Percentiles rank a stretch among this genome's conserved stretches.
Evolutionary conservation across 768 basidiomycete genomes (phyloP).

Genomic region (Gymnopilus dilepis): DNA sequence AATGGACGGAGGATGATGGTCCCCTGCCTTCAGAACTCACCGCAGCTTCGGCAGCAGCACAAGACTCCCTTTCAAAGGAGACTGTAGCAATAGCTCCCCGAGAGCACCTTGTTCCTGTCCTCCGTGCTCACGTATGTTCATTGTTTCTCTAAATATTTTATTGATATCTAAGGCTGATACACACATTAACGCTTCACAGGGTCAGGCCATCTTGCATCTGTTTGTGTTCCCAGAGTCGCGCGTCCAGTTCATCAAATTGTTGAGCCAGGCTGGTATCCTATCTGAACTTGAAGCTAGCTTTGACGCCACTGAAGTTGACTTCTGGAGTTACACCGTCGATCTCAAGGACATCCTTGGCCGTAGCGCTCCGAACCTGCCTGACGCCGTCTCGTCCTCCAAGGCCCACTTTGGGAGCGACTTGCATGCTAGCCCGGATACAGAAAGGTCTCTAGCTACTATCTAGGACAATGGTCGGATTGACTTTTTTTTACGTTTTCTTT

Average conservation of each 20-base stretch:
- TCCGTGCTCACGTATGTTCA: slow-evolving; percentile 62
- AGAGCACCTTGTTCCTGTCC: slow-evolving; percentile 53
- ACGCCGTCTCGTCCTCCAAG: neutral
- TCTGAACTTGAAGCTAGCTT: slow-evolving; percentile 38
- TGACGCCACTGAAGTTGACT: slow-evolving; percentile 55
- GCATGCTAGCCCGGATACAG: neutral
- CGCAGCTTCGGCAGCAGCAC: slow-evolving; percentile 10
- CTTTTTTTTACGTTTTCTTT: neutral
- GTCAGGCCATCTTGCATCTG: slow-evolving; percentile 54
- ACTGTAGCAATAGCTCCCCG: slow-evolving; percentile 35
- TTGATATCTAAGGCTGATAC: slow-evolving; percentile 14
- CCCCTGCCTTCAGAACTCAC: slow-evolving; percentile 35
- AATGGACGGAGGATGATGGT: slow-evolving; percentile 52
- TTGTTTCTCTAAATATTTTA: neutral
- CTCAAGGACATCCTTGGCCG: slow-evolving; percentile 12
- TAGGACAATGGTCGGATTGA: neutral
- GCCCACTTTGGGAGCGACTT: neutral
- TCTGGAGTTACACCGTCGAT: slow-evolving; percentile 64
- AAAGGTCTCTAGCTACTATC: too few species aligned
- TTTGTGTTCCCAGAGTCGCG: slow-evolving; percentile 83
- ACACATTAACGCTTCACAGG: slow-evolving; percentile 42
- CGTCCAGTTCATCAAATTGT: slow-evolving; percentile 62
- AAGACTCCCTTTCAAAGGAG: slow-evolving; percentile 27
- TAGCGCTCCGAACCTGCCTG: neutral
- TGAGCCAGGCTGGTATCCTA: slow-evolving; percentile 52